Base-by-base conservation (phyloP, 2,329 filamentous ascomycete species). In the Rhynchosporium graminicola region DNA sequence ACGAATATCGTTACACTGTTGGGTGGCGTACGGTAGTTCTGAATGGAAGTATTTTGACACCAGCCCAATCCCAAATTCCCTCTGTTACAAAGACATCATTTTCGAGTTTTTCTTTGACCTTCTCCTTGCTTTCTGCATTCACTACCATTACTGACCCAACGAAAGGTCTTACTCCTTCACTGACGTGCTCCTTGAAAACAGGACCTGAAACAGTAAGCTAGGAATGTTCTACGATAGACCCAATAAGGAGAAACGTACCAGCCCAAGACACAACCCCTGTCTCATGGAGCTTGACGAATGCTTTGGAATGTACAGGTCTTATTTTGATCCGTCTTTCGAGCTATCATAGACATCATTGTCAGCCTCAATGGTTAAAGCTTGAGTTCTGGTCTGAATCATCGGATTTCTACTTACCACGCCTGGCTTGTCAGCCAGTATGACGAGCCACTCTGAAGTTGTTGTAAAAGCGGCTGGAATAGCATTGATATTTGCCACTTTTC, bases 311-410 rank as follows among this genome's bases (percentile, higher is more conserved):
- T 10, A 50, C 31, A 13, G 56, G 56, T 50, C 56, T 36, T 36
- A 59, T 59, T 20, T 59, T 45, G 10, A 59, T 47, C 10, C 56
- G 45, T 20, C 56, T 45, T 50, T 59, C 56, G 38, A 59, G 56
- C 56, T 59, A 45, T 10, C 15, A 45, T 3, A 8, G 29, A 56
- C 2, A 5, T 31, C 20, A 26, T 43, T 29, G 45, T 26, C n/a
- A 43, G 7, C 15, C 9, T 10, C 20, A 40, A 43, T 9, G 9
- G 10, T 6, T 43, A 15, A 10, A 15, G 8, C 4, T 4, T 6
- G 43, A 13, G 7, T 3, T 7, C 15, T 29, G 2, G 12, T 13
- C n/a, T 13, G 7, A 5, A 10, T 15, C 15, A 3, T 7, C 28
- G 28, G 12, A 29, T 15, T 29, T 13, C 28, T 20, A 56, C 52